Evolutionary conservation across 768 basidiomycete species (phyloP).

Genomic region (Butyriboletus loyo): DNA sequence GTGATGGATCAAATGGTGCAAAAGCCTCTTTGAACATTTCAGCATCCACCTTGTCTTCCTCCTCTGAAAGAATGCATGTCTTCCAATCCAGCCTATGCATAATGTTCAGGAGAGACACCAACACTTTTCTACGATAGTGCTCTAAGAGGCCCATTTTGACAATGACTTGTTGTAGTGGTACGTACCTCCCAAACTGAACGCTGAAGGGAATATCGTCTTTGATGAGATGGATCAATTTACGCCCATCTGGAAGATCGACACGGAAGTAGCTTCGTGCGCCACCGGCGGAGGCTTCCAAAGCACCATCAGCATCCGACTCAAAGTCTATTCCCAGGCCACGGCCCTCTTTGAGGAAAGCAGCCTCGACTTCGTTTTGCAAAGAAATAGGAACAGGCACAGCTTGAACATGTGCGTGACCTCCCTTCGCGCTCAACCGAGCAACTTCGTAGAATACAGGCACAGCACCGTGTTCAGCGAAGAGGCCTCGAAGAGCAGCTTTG

Average conservation of each 20-base stretch:
- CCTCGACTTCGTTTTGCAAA: conserved; percentile 61
- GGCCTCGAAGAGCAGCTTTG: conserved; percentile 67
- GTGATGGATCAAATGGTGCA: conserved; percentile 61
- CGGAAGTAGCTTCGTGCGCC: conserved; percentile 78
- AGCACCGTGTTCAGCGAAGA: conserved; percentile 69
- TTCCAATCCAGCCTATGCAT: conserved; percentile 92
- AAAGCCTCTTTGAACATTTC: conserved; percentile 84
- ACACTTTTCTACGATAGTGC: conserved; percentile 59
- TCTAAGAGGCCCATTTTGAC: neutral
- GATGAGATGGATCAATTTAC: conserved; percentile 82
- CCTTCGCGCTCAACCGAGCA: conserved; percentile 75
- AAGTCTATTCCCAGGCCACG: conserved; percentile 66
- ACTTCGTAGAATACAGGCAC: conserved; percentile 85
- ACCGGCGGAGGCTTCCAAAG: conserved; percentile 48
- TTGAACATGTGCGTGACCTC: conserved; percentile 94
- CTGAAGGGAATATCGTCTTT: conserved; percentile 76
- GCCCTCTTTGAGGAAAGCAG: conserved; percentile 72
- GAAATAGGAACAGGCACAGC: conserved; percentile 72
- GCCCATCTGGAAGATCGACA: conserved; percentile 85
- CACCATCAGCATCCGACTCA: conserved; percentile 64
- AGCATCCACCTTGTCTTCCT: conserved; percentile 82
- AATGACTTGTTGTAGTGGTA: neutral
- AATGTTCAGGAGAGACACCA: conserved; percentile 72
- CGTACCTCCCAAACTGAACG: conserved; percentile 90
- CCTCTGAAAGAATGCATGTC: conserved; percentile 75